Percentiles rank a stretch among this genome's conserved stretches.
These are phyloP conservation scores for Backusella psychrophila DNA, from an alignment of 192 early-diverging fungal species.

Conservation along the genomic window DNA sequence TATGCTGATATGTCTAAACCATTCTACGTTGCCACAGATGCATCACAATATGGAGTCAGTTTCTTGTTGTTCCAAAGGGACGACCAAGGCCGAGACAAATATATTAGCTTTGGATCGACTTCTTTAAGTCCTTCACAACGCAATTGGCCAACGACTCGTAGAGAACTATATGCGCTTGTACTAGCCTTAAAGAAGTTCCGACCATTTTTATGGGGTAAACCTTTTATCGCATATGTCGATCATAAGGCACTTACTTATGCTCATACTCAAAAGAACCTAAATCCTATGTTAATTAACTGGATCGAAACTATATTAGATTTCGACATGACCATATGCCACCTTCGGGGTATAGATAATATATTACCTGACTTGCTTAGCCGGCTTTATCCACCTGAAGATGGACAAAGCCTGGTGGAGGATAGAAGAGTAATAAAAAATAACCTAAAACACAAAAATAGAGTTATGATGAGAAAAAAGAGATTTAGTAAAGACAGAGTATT, in stretches of 20 bases:
- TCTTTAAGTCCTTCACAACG: neutral
- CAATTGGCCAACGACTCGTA: neutral
- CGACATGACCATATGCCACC: slow-evolving; percentile 12
- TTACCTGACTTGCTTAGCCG: no score
- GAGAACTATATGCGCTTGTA: neutral
- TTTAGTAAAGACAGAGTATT: neutral
- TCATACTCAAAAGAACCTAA: neutral
- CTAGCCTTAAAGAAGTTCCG: neutral
- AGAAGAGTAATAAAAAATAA: neutral
- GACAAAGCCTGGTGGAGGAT: neutral
- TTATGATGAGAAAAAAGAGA: neutral
- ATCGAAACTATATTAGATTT: slow-evolving; percentile 28
- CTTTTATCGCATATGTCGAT: neutral
- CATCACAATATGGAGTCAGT: neutral
- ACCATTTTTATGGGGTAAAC: neutral
- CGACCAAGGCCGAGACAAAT: neutral
- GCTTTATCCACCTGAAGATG: slow-evolving; percentile 5
- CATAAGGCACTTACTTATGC: neutral
- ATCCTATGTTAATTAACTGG: slow-evolving; percentile 25
- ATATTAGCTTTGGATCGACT: neutral
- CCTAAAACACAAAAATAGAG: neutral
- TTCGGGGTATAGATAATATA: slow-evolving; percentile 24
- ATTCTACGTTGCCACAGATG: neutral
- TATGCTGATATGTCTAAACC: neutral
- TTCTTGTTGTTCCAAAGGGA: neutral